phyloP scores from a whole-genome alignment of 2,329 filamentous ascomycete species.

The Diaporthe sp. region DNA sequence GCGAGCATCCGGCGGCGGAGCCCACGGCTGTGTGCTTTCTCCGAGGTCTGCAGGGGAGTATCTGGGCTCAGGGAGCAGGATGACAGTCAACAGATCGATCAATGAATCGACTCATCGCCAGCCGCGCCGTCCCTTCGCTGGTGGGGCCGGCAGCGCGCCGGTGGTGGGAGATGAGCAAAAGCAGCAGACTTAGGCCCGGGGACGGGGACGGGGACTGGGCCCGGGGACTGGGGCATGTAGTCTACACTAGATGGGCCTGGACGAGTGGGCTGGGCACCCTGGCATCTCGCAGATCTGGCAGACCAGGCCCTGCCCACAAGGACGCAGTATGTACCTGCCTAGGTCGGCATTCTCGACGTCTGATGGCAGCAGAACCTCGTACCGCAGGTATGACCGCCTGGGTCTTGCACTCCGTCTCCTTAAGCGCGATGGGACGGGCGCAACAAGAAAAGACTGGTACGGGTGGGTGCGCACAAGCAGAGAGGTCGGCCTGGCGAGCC shows the following conservation, averaged over 20 bases:
- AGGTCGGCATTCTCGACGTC: neutral
- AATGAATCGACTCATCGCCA: neutral
- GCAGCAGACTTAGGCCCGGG: neutral
- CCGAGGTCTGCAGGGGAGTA: neutral
- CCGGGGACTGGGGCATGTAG: neutral
- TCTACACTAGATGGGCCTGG: neutral
- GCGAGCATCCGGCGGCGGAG: constrained; percentile 6
- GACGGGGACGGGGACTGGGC: constrained; percentile 2
- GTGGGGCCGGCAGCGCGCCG: constrained; percentile 16
- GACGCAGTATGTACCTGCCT: neutral
- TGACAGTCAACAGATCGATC: neutral
- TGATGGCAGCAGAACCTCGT: neutral
- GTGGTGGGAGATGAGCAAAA: neutral
- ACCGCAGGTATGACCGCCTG: neutral
- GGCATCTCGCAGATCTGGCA: constrained; percentile 29
- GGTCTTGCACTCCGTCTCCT: neutral
- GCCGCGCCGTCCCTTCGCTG: neutral
- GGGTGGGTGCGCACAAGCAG: constrained; percentile 26
- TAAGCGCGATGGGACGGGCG: constrained; percentile 13
- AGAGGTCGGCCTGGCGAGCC: neutral
- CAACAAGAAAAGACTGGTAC: constrained; percentile 15
- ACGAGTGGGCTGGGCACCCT: constrained; percentile 24
- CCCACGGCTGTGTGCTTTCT: neutral
- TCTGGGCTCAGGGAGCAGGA: neutral
- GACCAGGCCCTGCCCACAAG: neutral